These are phyloP conservation scores for Euptelea pleiosperma DNA, from an alignment of 164 flowering plant genomes.

Conservation along the genomic window DNA sequence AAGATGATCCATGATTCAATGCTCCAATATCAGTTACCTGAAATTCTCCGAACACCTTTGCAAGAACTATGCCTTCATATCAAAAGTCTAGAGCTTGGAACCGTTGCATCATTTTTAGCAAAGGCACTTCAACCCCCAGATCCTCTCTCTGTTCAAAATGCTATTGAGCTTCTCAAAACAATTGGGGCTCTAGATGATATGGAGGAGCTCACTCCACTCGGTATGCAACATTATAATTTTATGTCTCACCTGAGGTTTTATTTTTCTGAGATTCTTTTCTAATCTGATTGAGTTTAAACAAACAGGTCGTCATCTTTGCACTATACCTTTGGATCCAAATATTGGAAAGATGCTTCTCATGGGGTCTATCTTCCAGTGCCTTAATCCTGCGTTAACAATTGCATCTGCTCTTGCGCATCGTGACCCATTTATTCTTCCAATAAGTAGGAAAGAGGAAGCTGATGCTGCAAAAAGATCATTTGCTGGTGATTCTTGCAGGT, in stretches of 20 bases:
- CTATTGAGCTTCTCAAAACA: constrained; percentile 88
- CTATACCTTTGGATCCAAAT: constrained; percentile 90
- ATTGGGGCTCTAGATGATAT: constrained; percentile 81
- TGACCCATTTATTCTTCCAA: constrained; percentile 87
- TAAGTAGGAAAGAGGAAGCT: constrained; percentile 88
- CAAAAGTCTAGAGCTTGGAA: constrained; percentile 87
- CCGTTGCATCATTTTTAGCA: constrained; percentile 67
- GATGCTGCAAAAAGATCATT: constrained; percentile 89
- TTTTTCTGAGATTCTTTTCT: constrained; percentile 1
- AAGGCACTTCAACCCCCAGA: constrained; percentile 97
- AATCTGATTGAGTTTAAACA: constrained; percentile 8
- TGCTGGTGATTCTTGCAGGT: constrained; percentile 99
- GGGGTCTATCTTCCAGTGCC: constrained; percentile 91
- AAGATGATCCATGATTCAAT: constrained; percentile 75
- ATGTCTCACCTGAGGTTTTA: not conserved
- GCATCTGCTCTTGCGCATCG: constrained; percentile 95
- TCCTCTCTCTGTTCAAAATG: constrained; percentile 83
- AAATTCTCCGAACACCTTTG: constrained; percentile 89
- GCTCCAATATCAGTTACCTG: constrained; percentile 85
- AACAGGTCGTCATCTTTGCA: constrained; percentile 87
- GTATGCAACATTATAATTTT: constrained; percentile 26
- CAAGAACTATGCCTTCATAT: constrained; percentile 89
- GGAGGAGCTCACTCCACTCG: constrained; percentile 95
- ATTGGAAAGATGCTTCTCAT: constrained; percentile 97
- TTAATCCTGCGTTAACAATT: constrained; percentile 88